These are phyloP conservation scores for Claviceps capensis DNA, from an alignment of 2,329 filamentous ascomycete species.

Conservation along the genomic window DNA sequence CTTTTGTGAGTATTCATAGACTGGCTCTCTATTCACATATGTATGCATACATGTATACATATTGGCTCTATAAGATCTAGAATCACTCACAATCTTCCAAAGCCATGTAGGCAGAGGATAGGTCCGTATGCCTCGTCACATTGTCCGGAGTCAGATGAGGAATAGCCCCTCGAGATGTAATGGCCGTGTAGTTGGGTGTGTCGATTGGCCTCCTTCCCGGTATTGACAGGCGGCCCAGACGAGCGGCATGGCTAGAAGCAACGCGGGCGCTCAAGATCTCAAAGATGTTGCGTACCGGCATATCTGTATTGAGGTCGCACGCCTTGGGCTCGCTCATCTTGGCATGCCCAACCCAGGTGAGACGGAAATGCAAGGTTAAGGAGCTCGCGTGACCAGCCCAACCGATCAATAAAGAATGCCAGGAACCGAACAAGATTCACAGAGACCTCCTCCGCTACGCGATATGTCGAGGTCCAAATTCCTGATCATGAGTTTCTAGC, in stretches of 20 bases:
- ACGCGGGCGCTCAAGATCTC: conserved; percentile 30
- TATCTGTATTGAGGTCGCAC: conserved; percentile 9
- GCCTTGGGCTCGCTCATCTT: conserved; percentile 15
- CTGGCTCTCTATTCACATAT: no score
- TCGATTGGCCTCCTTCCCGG: conserved; percentile 50
- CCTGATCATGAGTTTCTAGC: not conserved
- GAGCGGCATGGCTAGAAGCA: conserved; percentile 33
- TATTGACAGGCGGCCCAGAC: conserved; percentile 54
- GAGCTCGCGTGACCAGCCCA: not conserved
- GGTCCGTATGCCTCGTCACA: conserved; percentile 47
- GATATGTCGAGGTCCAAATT: not conserved
- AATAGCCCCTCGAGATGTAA: conserved; percentile 70
- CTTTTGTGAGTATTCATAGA: not conserved
- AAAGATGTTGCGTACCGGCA: conserved; percentile 23
- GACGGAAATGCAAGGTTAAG: not conserved
- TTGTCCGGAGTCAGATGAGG: conserved; percentile 87
- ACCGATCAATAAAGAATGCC: not conserved
- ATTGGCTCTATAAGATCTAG: no score
- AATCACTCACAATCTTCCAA: conserved; percentile 74
- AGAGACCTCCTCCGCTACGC: not conserved
- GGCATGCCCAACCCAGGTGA: not conserved
- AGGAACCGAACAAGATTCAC: not conserved
- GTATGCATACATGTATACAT: no score
- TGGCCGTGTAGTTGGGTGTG: conserved; percentile 71
- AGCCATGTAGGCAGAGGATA: conserved; percentile 63